Evolutionary conservation across 2,329 filamentous ascomycete species (phyloP).

Genomic region (Davidsoniella virescens): DNA sequence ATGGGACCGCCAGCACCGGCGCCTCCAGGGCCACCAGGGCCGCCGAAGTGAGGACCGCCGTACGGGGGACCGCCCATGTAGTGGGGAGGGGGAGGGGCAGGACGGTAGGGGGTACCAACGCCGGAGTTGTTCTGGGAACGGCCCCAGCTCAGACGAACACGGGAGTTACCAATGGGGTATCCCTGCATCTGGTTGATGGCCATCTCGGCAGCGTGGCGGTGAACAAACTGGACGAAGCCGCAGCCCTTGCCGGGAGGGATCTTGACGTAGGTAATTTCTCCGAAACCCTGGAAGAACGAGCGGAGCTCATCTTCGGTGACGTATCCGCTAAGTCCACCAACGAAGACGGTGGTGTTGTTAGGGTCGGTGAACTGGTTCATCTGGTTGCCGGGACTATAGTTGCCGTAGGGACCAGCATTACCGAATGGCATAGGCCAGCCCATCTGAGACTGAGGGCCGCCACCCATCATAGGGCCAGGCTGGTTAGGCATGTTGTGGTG

Average conservation of each 20-base stretch:
- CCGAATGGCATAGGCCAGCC: slow-evolving; percentile 21
- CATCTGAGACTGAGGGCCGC: slow-evolving; percentile 29
- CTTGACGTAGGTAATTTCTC: slow-evolving; percentile 99
- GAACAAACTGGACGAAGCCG: slow-evolving; percentile 97
- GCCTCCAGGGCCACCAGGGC: slow-evolving; percentile 28
- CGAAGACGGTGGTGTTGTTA: slow-evolving; percentile 98
- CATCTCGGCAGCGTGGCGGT: slow-evolving; percentile 98
- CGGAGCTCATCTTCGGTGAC: slow-evolving; percentile 99
- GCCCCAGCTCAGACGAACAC: slow-evolving; percentile 93
- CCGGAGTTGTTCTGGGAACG: slow-evolving; percentile 98
- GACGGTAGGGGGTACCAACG: slow-evolving; percentile 90
- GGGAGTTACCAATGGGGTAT: slow-evolving; percentile 96
- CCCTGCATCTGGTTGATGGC: slow-evolving; percentile 99
- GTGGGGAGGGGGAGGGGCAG: slow-evolving; percentile 54
- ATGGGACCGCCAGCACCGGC: slow-evolving; percentile 22
- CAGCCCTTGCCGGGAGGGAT: slow-evolving; percentile 98
- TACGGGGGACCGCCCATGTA: slow-evolving; percentile 33
- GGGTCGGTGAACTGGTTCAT: slow-evolving; percentile 99
- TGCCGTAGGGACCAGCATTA: slow-evolving; percentile 19
- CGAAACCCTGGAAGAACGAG: slow-evolving; percentile 98
- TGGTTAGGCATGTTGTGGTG: slow-evolving; percentile 27
- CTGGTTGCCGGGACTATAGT: slow-evolving; percentile 32
- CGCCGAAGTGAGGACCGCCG: slow-evolving; percentile 32
- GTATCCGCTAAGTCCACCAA: slow-evolving; percentile 90
- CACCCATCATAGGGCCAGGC: slow-evolving; percentile 28